Evolutionary conservation across 768 basidiomycete genomes (phyloP).

Genomic region (Tylopilus felleus): DNA sequence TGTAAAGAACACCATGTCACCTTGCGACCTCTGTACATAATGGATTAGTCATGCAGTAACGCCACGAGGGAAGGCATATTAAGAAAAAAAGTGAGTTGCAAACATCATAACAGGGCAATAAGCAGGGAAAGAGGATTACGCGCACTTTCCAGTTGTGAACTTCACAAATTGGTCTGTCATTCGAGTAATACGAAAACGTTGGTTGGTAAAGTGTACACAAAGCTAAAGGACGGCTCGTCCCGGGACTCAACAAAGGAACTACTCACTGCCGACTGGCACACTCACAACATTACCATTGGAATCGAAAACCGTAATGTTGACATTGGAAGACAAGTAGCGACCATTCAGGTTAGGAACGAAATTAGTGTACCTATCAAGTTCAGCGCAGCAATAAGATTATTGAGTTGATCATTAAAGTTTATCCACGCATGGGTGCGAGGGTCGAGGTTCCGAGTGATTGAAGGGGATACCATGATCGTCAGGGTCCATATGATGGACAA

Average conservation of each 20-base stretch:
- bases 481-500: neutral
- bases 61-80: neutral
- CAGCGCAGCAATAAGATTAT: neutral
- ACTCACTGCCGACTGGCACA: conserved; percentile 45
- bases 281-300: conserved; percentile 33
- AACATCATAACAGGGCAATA: too few relatives aligned
- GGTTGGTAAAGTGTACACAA: conserved; percentile 19
- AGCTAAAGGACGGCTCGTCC: neutral
- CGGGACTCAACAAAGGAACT: neutral
- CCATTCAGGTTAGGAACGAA: conserved; percentile 66
- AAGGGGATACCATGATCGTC: conserved; percentile 1
- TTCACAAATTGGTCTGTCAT: conserved; percentile 56
- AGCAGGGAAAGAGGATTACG: neutral
- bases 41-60: neutral
- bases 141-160: conserved; percentile 71
- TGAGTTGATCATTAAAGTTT: neutral
- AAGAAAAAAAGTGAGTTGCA: too few relatives aligned
- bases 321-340: conserved; percentile 80
- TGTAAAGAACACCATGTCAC: conserved; percentile 77
- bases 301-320: conserved; percentile 71
- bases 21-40: conserved; percentile 48
- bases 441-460: neutral
- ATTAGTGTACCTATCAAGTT: conserved; percentile 48
- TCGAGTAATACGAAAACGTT: conserved; percentile 15
- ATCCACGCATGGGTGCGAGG: neutral